Evolutionary conservation across 2,329 filamentous ascomycete genomes (phyloP).

Genomic region (Colletotrichum limetticola): DNA sequence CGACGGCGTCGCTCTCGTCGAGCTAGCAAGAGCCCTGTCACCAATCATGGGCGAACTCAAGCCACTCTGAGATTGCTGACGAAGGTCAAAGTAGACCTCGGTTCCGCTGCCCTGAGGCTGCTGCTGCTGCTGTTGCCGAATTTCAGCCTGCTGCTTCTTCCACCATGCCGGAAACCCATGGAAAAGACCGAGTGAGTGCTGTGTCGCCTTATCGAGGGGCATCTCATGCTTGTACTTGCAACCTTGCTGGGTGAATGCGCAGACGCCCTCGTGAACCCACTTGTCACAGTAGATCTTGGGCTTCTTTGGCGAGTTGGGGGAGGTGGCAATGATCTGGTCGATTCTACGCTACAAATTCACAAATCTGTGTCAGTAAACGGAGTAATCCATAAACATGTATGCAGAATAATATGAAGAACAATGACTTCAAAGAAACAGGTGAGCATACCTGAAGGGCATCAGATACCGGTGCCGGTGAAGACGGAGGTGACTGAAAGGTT

Average conservation of each 20-base stretch:
- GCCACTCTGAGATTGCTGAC: background rate
- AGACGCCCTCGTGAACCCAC: conserved; percentile 88
- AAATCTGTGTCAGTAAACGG: background rate
- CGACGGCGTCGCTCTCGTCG: conserved; percentile 21
- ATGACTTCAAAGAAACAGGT: background rate
- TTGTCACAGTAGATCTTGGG: conserved; percentile 86
- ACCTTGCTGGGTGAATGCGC: conserved; percentile 85
- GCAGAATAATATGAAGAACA: too few species aligned
- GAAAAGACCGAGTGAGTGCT: conserved; percentile 77
- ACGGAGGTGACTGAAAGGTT: conserved; percentile 40
- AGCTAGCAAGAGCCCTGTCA: conserved; percentile 7
- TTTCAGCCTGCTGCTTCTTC: conserved; percentile 63
- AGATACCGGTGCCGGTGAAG: conserved; percentile 38
- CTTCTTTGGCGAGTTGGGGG: conserved; percentile 53
- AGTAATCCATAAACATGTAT: too few species aligned
- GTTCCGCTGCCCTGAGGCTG: background rate
- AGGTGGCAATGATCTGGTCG: conserved; percentile 38
- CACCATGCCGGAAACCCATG: conserved; percentile 72
- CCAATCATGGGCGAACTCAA: conserved; percentile 1
- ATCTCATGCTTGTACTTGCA: conserved; percentile 94
- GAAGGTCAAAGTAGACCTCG: background rate
- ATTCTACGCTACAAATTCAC: conserved; percentile 44
- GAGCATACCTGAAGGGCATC: conserved; percentile 47
- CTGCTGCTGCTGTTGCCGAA: conserved; percentile 40
- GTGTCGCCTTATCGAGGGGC: conserved; percentile 74